Conservation (phyloP, 2,329 filamentous ascomycete species). For the Byssochlamys sp. region DNA sequence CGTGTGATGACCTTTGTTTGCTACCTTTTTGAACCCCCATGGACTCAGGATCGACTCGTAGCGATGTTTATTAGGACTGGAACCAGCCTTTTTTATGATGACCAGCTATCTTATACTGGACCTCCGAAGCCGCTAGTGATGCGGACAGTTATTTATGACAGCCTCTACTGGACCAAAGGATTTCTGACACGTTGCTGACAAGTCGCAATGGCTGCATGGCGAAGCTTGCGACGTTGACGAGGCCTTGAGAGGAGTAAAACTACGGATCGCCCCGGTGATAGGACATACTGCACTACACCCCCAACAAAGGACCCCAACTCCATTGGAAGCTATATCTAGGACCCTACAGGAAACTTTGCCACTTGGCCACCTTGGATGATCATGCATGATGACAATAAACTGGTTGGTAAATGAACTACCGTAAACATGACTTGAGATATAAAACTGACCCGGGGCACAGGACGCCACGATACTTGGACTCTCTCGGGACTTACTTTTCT, state of each 20-base stretch:
- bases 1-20: background rate
- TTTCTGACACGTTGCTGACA: background rate
- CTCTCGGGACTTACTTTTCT: background rate
- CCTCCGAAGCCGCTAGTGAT: background rate
- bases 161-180: background rate
- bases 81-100: background rate
- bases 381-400: background rate
- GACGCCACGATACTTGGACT: background rate
- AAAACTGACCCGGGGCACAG: background rate
- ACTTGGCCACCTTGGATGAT: background rate
- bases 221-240: background rate
- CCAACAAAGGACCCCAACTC: background rate
- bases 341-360: background rate
- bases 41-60: background rate
- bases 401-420: background rate
- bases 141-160: background rate
- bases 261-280: background rate
- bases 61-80: background rate
- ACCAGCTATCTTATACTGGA: background rate
- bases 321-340: background rate
- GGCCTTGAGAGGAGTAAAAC: background rate
- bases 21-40: background rate
- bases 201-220: background rate
- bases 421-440: background rate
- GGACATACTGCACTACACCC: background rate